A percentile compares a stretch with the other conserved stretches of the same genome.
These are phyloP conservation scores for Diatrype stigma DNA, from an alignment of 2,329 filamentous ascomycete species.

Conservation along the genomic window DNA sequence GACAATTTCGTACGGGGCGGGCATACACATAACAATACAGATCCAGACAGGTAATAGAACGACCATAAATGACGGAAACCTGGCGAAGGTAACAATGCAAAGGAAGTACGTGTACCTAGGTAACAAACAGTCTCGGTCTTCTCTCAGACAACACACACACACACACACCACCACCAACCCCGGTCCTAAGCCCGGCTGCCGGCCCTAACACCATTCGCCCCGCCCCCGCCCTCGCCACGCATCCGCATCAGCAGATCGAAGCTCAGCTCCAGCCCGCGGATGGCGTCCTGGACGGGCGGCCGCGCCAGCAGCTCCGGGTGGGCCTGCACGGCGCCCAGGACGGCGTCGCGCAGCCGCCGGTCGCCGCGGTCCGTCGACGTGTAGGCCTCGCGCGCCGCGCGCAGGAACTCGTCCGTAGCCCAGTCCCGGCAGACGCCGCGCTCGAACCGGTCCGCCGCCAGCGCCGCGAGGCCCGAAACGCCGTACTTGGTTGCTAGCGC, in stretches of 20 bases:
- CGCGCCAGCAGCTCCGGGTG: constrained; percentile 9
- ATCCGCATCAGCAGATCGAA: constrained; percentile 15
- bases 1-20: no score
- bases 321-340: constrained; percentile 7
- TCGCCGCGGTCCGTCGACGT: neutral
- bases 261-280: constrained; percentile 8
- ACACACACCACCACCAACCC: neutral
- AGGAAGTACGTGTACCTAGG: no score
- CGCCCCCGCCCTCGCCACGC: constrained; percentile 8
- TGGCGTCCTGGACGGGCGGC: constrained; percentile 4
- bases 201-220: neutral
- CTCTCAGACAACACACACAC: no score
- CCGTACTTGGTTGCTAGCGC: constrained; percentile 8
- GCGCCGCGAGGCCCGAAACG: constrained; percentile 8
- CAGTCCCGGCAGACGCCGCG: constrained; percentile 4
- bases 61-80: no score
- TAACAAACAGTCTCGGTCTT: no score
- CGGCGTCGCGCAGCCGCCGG: constrained; percentile 8
- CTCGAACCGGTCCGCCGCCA: constrained; percentile 11
- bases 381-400: constrained; percentile 10
- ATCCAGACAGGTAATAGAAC: no score
- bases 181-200: neutral
- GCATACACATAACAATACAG: no score
- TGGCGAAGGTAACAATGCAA: no score
- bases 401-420: constrained; percentile 10